phyloP scores from a whole-genome alignment of 2,329 filamentous ascomycete species.

The Fusarium devonianum region DNA sequence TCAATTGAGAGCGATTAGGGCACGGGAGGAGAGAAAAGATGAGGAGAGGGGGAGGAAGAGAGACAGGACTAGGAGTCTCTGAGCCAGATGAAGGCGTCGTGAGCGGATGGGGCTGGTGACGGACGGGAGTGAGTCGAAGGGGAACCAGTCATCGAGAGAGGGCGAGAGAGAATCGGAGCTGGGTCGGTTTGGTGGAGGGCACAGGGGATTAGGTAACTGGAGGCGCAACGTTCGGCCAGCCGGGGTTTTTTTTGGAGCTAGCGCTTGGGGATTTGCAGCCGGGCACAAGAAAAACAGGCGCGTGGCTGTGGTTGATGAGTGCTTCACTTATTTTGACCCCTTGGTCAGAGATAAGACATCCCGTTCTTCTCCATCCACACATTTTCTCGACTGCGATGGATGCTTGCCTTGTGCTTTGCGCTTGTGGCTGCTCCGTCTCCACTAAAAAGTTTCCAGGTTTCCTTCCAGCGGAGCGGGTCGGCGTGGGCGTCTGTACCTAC shows the following conservation, averaged over 20 bases:
- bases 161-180: slow-evolving; percentile 31
- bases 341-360: slow-evolving; percentile 29
- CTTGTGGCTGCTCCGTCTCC: slow-evolving; percentile 10
- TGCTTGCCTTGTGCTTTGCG: slow-evolving; percentile 15
- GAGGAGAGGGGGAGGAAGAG: slow-evolving; percentile 12
- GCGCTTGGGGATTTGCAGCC: no score
- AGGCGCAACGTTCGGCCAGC: slow-evolving; percentile 29
- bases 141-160: slow-evolving; percentile 33
- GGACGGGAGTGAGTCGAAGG: slow-evolving; percentile 35
- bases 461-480: slow-evolving; percentile 30
- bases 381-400: no score
- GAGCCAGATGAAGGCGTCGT: slow-evolving; percentile 32
- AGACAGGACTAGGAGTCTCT: slow-evolving; percentile 31
- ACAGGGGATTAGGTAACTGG: slow-evolving; percentile 35
- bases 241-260: slow-evolving; percentile 21
- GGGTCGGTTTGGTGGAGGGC: slow-evolving; percentile 22
- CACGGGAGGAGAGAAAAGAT: slow-evolving; percentile 3
- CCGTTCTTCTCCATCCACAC: slow-evolving; percentile 17
- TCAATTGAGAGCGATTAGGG: slow-evolving; percentile 39
- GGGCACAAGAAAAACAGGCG: slow-evolving; percentile 19
- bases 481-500: slow-evolving; percentile 31
- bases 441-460: slow-evolving; percentile 36
- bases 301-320: slow-evolving; percentile 1
- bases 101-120: slow-evolving; percentile 29
- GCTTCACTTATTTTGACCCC: slow-evolving; percentile 1